A percentile compares a stretch with the other conserved stretches of the same genome.
These are phyloP conservation scores for Rhizoctonia solani DNA, from an alignment of 1,284 basidiomycete species.

Conservation along the genomic window DNA sequence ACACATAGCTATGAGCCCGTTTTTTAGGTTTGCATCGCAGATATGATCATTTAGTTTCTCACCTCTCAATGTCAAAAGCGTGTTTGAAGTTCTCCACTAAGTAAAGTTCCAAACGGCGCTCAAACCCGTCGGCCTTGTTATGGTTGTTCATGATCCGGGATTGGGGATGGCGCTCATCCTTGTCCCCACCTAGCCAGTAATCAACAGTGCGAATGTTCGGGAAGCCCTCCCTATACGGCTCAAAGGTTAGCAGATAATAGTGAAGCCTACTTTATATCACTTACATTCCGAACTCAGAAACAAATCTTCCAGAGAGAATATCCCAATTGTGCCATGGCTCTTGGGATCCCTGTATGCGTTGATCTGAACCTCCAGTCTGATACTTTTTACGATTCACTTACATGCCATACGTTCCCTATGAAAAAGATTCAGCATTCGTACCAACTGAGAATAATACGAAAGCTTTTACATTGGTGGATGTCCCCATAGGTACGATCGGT, in stretches of 20 bases:
- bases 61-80: slow-evolving; percentile 84
- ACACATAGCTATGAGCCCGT: slow-evolving; percentile 59
- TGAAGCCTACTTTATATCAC: background rate
- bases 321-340: slow-evolving; percentile 92
- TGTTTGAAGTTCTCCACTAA: slow-evolving; percentile 90
- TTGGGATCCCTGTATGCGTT: slow-evolving; percentile 57
- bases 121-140: slow-evolving; percentile 88
- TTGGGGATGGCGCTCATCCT: slow-evolving; percentile 77
- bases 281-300: slow-evolving; percentile 87
- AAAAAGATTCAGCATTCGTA: background rate
- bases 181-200: slow-evolving; percentile 76
- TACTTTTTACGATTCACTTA: slow-evolving; percentile 38
- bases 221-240: slow-evolving; percentile 68
- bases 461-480: slow-evolving; percentile 82
- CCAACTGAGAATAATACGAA: slow-evolving; percentile 34
- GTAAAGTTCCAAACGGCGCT: slow-evolving; percentile 86
- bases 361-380: background rate
- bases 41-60: slow-evolving; percentile 24
- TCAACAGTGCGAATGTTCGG: slow-evolving; percentile 84
- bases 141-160: slow-evolving; percentile 82
- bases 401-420: slow-evolving; percentile 88
- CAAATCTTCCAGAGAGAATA: slow-evolving; percentile 79
- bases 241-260: slow-evolving; percentile 10
- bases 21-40: background rate
- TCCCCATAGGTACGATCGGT: slow-evolving; percentile 80